These are phyloP conservation scores for Aspergillus steynii DNA, from an alignment of 495 filamentous ascomycete species.

Conservation along the genomic window DNA sequence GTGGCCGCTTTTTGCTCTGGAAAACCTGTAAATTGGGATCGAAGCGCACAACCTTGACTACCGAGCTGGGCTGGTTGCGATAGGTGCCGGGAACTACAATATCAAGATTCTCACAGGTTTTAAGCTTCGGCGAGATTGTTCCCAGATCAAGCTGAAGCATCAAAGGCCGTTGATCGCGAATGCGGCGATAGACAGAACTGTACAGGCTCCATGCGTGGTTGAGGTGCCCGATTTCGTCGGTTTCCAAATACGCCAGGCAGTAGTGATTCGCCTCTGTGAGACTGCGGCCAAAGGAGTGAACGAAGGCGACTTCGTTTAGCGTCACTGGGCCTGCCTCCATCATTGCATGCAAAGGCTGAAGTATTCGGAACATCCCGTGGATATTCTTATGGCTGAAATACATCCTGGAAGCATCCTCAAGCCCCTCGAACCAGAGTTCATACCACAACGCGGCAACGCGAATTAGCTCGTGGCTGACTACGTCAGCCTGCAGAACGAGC, in stretches of 20 bases:
- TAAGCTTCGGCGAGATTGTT: conserved; percentile 91
- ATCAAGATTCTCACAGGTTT: conserved; percentile 78
- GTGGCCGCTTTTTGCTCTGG: conserved; percentile 91
- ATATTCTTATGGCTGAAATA: conserved; percentile 95
- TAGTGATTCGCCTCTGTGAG: conserved; percentile 91
- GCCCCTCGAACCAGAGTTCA: conserved; percentile 97
- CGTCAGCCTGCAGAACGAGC: conserved; percentile 90
- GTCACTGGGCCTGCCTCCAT: conserved; percentile 89
- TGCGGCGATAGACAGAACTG: conserved; percentile 93
- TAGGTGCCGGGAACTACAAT: conserved; percentile 95
- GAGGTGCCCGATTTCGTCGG: conserved; percentile 84
- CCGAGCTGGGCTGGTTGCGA: conserved; percentile 70
- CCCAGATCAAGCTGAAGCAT: conserved; percentile 89
- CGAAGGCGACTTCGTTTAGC: conserved; percentile 91
- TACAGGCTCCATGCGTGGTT: conserved; percentile 99
- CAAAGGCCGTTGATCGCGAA: conserved; percentile 88
- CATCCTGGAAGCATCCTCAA: conserved; percentile 90
- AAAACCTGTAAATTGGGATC: conserved; percentile 88
- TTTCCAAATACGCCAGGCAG: conserved; percentile 82
- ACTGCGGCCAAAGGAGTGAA: conserved; percentile 92
- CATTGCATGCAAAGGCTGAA: conserved; percentile 87
- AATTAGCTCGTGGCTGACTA: conserved; percentile 92
- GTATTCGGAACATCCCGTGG: conserved; percentile 90
- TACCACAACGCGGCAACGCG: conserved; percentile 97
- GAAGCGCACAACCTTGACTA: conserved; percentile 85